Evolutionary conservation across 805 yeast species (phyloP).

Genomic region (Cyberlindnera meyerae): DNA sequence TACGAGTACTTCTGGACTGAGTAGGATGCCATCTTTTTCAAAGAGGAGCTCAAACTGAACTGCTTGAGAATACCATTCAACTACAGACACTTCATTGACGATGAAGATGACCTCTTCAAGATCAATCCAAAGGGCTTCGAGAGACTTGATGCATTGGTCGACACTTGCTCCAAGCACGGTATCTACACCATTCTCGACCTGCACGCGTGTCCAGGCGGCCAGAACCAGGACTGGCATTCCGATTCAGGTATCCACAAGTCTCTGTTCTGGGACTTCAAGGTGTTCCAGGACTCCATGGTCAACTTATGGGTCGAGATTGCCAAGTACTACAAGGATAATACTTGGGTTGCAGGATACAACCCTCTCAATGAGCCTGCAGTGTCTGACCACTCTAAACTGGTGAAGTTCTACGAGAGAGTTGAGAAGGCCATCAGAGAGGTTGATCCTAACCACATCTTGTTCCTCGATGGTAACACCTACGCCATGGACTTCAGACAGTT

Average conservation of each 20-base stretch:
- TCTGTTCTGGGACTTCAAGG: constrained; percentile 45
- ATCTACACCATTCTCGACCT: constrained; percentile 46
- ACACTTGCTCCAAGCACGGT: constrained; percentile 41
- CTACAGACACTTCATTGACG: constrained; percentile 45
- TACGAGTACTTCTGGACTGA: constrained; percentile 52
- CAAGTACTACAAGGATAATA: constrained; percentile 39
- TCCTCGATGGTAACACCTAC: constrained; percentile 47
- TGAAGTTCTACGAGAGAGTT: constrained; percentile 33
- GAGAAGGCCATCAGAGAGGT: constrained; percentile 38
- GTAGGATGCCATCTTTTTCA: constrained; percentile 42
- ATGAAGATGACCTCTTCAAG: constrained; percentile 37
- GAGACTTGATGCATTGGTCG: constrained; percentile 38
- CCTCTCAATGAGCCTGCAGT: constrained; percentile 51
- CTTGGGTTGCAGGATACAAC: constrained; percentile 51
- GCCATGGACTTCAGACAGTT: constrained; percentile 47
- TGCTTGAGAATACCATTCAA: constrained; percentile 48
- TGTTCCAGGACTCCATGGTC: constrained; percentile 42
- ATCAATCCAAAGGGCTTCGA: constrained; percentile 43
- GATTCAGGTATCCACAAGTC: constrained; percentile 45
- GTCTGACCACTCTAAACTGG: constrained; percentile 37
- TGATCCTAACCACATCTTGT: constrained; percentile 46
- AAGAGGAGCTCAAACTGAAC: constrained; percentile 36
- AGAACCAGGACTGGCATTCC: constrained; percentile 51
- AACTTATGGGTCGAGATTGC: constrained; percentile 44
- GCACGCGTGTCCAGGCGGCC: constrained; percentile 50